Evolutionary conservation across 176 grass and related monocot species (phyloP).

Genomic region (Paspalum vaginatum): DNA sequence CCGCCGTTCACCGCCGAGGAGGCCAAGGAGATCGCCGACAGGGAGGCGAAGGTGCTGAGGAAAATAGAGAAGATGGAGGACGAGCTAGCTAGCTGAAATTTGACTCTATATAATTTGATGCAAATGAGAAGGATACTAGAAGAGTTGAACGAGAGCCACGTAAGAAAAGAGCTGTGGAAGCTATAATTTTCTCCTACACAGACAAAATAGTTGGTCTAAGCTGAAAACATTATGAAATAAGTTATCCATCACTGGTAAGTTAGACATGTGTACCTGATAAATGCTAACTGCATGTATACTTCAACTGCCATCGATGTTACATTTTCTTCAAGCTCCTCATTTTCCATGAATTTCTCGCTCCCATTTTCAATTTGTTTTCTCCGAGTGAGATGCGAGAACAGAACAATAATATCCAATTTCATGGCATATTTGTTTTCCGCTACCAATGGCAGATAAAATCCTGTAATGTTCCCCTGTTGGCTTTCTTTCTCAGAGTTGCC

Average conservation of each 20-base stretch:
- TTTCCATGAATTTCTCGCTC: not conserved
- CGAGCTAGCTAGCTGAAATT: not conserved
- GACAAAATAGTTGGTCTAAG: not conserved
- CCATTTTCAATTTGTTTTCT: not conserved
- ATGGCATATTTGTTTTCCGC: not conserved
- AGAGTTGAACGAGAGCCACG: not conserved
- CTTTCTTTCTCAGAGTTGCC: not conserved
- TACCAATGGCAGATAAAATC: not conserved
- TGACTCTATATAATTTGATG: not conserved
- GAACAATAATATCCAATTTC: not conserved
- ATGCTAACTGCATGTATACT: not conserved
- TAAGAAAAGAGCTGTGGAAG: not conserved
- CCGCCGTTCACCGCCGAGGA: conserved; percentile 46
- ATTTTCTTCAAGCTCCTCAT: not conserved
- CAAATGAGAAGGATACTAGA: not conserved
- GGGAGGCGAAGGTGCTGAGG: conserved; percentile 15
- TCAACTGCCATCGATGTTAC: not conserved
- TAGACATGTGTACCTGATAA: conserved; percentile 6
- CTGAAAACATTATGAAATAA: not conserved
- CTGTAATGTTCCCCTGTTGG: not conserved
- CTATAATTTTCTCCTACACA: not conserved
- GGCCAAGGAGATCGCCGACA: conserved; percentile 12
- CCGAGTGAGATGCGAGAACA: not conserved
- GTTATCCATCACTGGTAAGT: not conserved
- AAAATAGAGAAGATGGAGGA: conserved; percentile 36